Evolutionary conservation across 257 asterid species (phyloP), one percentile per base, ranked within the genome.

Genomic region (Petunia secreta): DNA sequence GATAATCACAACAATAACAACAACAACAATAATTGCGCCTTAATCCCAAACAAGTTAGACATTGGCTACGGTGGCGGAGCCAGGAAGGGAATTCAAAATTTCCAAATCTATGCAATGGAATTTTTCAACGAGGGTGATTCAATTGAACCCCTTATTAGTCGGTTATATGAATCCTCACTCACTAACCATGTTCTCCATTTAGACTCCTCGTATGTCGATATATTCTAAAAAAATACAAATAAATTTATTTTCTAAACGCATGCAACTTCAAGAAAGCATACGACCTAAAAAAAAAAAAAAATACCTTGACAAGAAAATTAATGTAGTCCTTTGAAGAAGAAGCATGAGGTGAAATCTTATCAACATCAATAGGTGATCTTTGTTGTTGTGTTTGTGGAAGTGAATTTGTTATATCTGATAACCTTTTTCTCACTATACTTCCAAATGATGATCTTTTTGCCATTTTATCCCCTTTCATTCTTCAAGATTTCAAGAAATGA

Each of bases 341-440:
- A 84, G 82, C 69, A 82, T 88, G 87, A 7, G 71, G 75, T 0
- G 83, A 63, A 71, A 77, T 63, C 81, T 88, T 87, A 9, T 86
- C 91, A 8, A 67, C 78, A 82, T 81, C n/a, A 2, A 75, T 65
- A 2, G 94, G 91, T 40, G 92, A 87, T 80, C 88, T 94, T n/a
- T 85, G 80, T n/a, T 85, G 80, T 71, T 92, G 94, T 48, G 96
- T 50, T 82, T 92, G 94, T 48, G 96, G 96, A 69, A 77, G 75
- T 25, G 91, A 83, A 89, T 94, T 93, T 41, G 96, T 90, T 43
- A 94, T 91, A 82, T 94, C 98, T 25, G 98, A 91, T 53, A 94
- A 88, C 85, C 89, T 89, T 87, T 84, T 89, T 64, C 92, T 89
- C 83, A 94, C 84, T 79, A 88, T 88, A 80, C 75, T 89, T 36